Evolutionary conservation across 306 rosid species (phyloP), one percentile per base, ranked within the genome.

Genomic region (Macrotyloma uniflorum): DNA sequence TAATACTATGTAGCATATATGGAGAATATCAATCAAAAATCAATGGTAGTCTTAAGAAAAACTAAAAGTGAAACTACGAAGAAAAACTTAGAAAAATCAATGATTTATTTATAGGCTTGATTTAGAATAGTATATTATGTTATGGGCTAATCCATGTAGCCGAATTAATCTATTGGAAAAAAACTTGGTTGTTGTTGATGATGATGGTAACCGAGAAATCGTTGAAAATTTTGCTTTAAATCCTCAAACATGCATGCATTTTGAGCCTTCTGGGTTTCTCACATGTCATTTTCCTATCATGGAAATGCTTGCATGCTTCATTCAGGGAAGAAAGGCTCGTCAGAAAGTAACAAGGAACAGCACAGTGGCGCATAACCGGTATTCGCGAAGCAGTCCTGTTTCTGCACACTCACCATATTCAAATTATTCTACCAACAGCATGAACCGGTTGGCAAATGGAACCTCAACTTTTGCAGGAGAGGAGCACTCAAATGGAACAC

Each of bases 321-420:
- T 30, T 53, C 91, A 96, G 99, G 99, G 99, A 55, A 90, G 99
- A 86, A 96, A 90, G 85, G 99, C 99, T 46, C 98, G 99, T 53
- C 85, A 77, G 7, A 96, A 96, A 78, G 90, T 87, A 47, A 96
- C 99, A 69, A 91, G 99, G 87, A 96, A 97, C 82, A 93, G 87
- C 90, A 86, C 97, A 0, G 97, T 93, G 7, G 85, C 97, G 18
- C 93, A 87, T 85, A 91, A 64, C 82, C 90, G 96, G 83, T 54
- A 85, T 75, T 78, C 93, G 10, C 87, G 96, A 77, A 89, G 89
- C 85, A 89, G 80, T 85, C 86, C 91, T 67, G 91, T 75, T 85
- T 83, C 97, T 35, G 74, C 89, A 50, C 81, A 86, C 77, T 79
- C 97, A 15, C 84, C 88, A 49, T 80, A 90, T 80, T 81, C 97